Conservation (phyloP, 495 filamentous ascomycete species). For the Geopyxis carbonaria region DNA sequence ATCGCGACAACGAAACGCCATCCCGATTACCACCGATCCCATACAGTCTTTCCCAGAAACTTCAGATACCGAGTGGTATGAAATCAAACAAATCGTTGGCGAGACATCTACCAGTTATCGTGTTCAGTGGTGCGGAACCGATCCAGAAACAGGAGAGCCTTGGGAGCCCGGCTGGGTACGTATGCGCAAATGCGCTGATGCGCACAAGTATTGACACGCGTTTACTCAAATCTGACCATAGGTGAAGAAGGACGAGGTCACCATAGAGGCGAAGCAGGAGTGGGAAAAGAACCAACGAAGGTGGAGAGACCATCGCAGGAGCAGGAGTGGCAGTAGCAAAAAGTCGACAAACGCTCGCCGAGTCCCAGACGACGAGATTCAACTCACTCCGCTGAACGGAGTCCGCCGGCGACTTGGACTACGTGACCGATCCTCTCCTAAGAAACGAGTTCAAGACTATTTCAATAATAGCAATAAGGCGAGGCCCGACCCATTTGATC, state of each 20-base stretch:
- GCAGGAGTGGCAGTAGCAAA: background rate
- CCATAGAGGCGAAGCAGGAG: conserved; percentile 10
- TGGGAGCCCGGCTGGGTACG: conserved; percentile 18
- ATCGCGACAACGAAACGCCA: too few relatives aligned
- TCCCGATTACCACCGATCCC: too few relatives aligned
- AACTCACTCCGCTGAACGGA: background rate
- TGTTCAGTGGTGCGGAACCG: conserved; percentile 10
- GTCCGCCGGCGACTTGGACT: background rate
- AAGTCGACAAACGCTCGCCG: background rate
- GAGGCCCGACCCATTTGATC: too few relatives aligned
- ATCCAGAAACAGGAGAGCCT: conserved; percentile 11
- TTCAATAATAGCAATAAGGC: background rate
- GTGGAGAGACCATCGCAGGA: background rate
- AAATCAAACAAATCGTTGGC: conserved; percentile 13
- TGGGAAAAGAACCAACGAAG: conserved; percentile 9
- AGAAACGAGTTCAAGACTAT: conserved; percentile 11
- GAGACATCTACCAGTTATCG: conserved; percentile 6
- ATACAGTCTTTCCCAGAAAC: conserved; percentile 4
- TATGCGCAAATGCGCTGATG: background rate
- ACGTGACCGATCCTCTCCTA: too few relatives aligned
- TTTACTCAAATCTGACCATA: background rate
- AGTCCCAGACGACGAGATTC: background rate
- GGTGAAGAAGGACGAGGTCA: conserved; percentile 9
- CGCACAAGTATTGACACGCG: background rate
- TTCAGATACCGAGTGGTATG: conserved; percentile 9